Base-by-base conservation (phyloP, 495 filamentous ascomycete genomes). In the Thermothielavioides terrestris region DNA sequence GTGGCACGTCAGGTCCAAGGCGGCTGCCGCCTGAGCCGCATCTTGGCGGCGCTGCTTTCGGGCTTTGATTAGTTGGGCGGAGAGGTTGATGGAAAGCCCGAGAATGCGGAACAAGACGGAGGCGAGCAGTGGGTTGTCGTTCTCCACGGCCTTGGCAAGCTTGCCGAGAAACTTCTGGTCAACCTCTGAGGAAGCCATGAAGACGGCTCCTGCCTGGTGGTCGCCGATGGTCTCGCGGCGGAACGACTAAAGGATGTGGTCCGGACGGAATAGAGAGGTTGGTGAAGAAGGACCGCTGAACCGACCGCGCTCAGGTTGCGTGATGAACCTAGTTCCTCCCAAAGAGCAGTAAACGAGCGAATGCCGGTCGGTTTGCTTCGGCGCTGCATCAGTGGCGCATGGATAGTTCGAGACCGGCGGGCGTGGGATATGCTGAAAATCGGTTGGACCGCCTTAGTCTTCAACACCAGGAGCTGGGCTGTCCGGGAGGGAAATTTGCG, bases 121-220 rank as follows among this genome's bases (percentile, higher is more conserved):
- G 12, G 89, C 85, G 35, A 97, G 79, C 4, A 86, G 73, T 10
- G 85, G 81, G 59, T 87, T 89, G 56, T 84, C 78, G 36, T 74
- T 66, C 56, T 79, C 76, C 52, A 83, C 89, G 30, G 77, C 72
- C 65, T 81, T 84, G 55, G 92, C 91, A 57, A 94, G 84, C 57
- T 79, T 79, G 65, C 87, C 89, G 56, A 98, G 76, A 68, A 89
- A 94, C 71, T 96, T 97, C 72, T 95, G 89, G 66, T 97, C 92
- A 37, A 97, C 86, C 67, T 95, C 89, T 40, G 88, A 89, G 64
- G 88, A 89, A 67, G 94, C 91, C 92, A 96, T 97, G 50, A 64
- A 52, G 42, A 36, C 17, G 30, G 14, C 36, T 15, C 10, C 18
- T 9, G 47, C 28, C 36, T 5, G 28, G 42, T 7, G 21, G 45